Percentiles rank a stretch among this genome's conserved stretches.
phyloP scores from a whole-genome alignment of 192 early-diverging fungal species.

The Neocallimastix lanati region DNA sequence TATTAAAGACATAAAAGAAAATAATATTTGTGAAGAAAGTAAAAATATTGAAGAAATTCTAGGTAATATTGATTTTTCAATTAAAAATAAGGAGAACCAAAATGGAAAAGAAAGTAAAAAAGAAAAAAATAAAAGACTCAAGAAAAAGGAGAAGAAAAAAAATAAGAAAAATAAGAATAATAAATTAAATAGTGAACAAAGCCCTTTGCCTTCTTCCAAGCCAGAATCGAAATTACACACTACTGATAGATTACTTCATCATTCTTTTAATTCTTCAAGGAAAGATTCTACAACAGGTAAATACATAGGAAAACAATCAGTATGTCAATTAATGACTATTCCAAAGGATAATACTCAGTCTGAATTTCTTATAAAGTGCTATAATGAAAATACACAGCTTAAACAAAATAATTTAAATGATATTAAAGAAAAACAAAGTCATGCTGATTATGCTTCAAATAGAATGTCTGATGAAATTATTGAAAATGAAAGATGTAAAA shows the following conservation, averaged over 20 bases:
- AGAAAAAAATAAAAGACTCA: background rate
- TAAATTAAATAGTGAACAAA: background rate
- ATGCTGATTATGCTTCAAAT: background rate
- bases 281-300: background rate
- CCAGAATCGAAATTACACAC: background rate
- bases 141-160: background rate
- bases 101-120: background rate
- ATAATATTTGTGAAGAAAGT: no score
- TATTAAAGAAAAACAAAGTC: background rate
- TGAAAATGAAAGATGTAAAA: background rate
- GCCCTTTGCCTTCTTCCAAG: background rate
- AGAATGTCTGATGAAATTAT: background rate
- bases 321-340: background rate
- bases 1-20: no score
- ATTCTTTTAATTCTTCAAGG: background rate
- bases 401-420: background rate
- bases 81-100: background rate
- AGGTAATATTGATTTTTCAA: no score
- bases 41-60: no score
- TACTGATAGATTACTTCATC: background rate
- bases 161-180: background rate
- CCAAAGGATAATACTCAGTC: background rate
- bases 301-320: background rate
- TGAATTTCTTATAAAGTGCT: background rate
- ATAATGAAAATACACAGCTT: background rate